Conservation (phyloP, 2,329 filamentous ascomycete genomes). For the Pyrenochaeta sp. region DNA sequence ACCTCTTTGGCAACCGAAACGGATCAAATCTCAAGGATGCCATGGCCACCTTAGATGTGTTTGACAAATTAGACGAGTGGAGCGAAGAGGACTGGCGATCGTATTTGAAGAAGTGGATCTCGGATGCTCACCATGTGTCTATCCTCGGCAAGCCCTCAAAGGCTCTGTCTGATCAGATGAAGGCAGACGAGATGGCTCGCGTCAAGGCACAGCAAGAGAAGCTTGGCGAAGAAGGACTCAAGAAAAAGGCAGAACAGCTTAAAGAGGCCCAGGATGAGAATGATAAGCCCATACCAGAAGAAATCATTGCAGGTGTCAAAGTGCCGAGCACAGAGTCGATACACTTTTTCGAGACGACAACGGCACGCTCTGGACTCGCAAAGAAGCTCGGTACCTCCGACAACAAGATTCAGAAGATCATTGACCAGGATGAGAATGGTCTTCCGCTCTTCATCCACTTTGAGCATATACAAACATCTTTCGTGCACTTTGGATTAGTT, state of each 20-base stretch:
- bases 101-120: slow-evolving; percentile 84
- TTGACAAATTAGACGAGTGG: slow-evolving; percentile 79
- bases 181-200: slow-evolving; percentile 79
- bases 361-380: slow-evolving; percentile 82
- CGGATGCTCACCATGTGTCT: slow-evolving; percentile 85
- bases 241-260: slow-evolving; percentile 76
- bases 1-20: slow-evolving; percentile 86
- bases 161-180: slow-evolving; percentile 80
- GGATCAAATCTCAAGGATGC: slow-evolving; percentile 62
- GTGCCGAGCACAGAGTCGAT: slow-evolving; percentile 91
- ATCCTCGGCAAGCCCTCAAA: slow-evolving; percentile 87
- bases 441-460: slow-evolving; percentile 95
- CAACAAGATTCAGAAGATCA: slow-evolving; percentile 75
- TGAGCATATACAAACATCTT: slow-evolving; percentile 91
- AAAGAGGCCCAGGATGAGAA: slow-evolving; percentile 88
- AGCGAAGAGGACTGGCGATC: slow-evolving; percentile 81
- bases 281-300: slow-evolving; percentile 82
- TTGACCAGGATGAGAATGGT: slow-evolving; percentile 72
- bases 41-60: slow-evolving; percentile 57
- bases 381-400: slow-evolving; percentile 71
- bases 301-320: slow-evolving; percentile 80
- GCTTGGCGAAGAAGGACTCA: slow-evolving; percentile 83
- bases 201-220: slow-evolving; percentile 80
- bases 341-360: slow-evolving; percentile 89
- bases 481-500: slow-evolving; percentile 84